A percentile compares a stretch with the other conserved stretches of the same genome.
phyloP scores from a whole-genome alignment of 108 stramenopile species.

The Skeletonema grethae region DNA sequence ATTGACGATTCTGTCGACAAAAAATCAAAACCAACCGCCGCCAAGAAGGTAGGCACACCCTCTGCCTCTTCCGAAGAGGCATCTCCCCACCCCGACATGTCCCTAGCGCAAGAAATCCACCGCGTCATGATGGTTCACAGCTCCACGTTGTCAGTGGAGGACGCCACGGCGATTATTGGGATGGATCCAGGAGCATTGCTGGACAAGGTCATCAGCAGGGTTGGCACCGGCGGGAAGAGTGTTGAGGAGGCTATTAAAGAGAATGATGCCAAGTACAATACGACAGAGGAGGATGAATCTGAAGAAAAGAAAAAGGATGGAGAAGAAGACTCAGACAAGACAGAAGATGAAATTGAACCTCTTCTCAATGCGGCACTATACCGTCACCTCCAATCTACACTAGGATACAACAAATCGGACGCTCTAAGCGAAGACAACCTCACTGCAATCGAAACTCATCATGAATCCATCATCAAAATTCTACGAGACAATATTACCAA shows the following conservation, averaged over 20 bases:
- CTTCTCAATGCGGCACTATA: slow-evolving; percentile 79
- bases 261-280: slow-evolving; percentile 9
- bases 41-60: slow-evolving; percentile 35
- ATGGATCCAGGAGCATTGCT: slow-evolving; percentile 38
- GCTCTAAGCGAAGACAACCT: slow-evolving; percentile 49
- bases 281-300: background rate
- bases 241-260: slow-evolving; percentile 29
- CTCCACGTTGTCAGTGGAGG: slow-evolving; percentile 29
- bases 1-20: slow-evolving; percentile 31
- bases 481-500: slow-evolving; percentile 64
- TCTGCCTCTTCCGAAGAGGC: slow-evolving; percentile 75
- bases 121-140: slow-evolving; percentile 50
- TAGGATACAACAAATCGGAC: slow-evolving; percentile 18
- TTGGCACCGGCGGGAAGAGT: slow-evolving; percentile 45
- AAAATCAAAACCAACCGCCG: slow-evolving; percentile 11
- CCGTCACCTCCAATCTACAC: slow-evolving; percentile 40
- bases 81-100: slow-evolving; percentile 79
- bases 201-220: slow-evolving; percentile 49
- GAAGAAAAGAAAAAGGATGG: background rate
- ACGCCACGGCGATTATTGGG: slow-evolving; percentile 31
- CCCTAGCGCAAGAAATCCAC: slow-evolving; percentile 73
- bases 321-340: background rate
- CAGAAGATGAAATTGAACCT: slow-evolving; percentile 13
- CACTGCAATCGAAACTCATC: slow-evolving; percentile 45
- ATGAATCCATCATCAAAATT: slow-evolving; percentile 47